A percentile compares a stretch with the other conserved stretches of the same genome.
These are phyloP conservation scores for Psilocybe azurescens DNA, from an alignment of 768 basidiomycete species.

Conservation along the genomic window DNA sequence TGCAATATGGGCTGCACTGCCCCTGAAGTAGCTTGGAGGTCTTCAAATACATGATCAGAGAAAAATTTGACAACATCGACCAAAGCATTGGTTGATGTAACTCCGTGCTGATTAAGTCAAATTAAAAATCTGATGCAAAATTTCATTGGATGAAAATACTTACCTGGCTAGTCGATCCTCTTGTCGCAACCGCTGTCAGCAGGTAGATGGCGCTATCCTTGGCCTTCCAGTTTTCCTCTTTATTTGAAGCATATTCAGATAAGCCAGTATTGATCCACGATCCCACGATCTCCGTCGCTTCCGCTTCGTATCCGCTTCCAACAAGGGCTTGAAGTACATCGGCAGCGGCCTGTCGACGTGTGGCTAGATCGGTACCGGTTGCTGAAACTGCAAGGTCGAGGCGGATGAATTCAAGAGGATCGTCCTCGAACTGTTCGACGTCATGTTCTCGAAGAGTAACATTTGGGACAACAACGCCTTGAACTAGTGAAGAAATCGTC, in stretches of 20 bases:
- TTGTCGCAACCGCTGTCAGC: conserved; percentile 90
- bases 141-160: conserved; percentile 20
- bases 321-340: conserved; percentile 96
- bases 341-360: conserved; percentile 90
- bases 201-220: conserved; percentile 96
- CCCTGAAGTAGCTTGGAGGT: conserved; percentile 73
- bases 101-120: conserved; percentile 68
- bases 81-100: conserved; percentile 89
- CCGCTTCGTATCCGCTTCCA: conserved; percentile 75
- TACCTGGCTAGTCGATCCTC: conserved; percentile 86
- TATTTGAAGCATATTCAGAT: conserved; percentile 67
- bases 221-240: conserved; percentile 75
- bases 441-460: conserved; percentile 88
- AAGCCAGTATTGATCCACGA: conserved; percentile 84
- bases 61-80: conserved; percentile 97
- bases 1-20: conserved; percentile 88
- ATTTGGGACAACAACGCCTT: conserved; percentile 95
- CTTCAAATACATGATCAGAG: conserved; percentile 87
- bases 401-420: conserved; percentile 93
- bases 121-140: conserved; percentile 3
- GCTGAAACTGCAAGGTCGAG: conserved; percentile 77
- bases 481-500: conserved; percentile 81
- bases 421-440: conserved; percentile 95
- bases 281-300: conserved; percentile 87
- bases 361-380: conserved; percentile 72